Evolutionary conservation across 192 early-diverging fungal genomes (phyloP), one percentile per base, ranked within the genome.

Genomic region (Gryganskiella cystojenkinii): DNA sequence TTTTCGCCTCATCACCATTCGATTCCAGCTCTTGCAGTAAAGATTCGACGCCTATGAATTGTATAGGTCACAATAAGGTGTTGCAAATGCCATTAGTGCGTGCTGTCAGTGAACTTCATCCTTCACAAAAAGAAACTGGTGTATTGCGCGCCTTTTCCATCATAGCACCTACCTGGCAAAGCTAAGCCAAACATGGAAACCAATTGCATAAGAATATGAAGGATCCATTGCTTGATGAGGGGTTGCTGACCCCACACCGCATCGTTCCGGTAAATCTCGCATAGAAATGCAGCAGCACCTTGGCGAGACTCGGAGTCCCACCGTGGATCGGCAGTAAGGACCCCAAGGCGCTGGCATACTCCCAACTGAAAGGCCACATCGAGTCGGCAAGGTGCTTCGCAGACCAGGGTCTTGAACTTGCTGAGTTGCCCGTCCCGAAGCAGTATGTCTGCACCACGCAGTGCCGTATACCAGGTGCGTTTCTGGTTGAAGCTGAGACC

Each of bases 201-300:
- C 3, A 61, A 15, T 17, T 33, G 44, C 13, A 20, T 33, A 10
- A 61, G 10, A 61, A 50, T 47, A 14, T 4, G 17, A 4, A 50
- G 20, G 3, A 61, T 61, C 44, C 30, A 50, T 30, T 25, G 46
- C 60, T 61, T 59, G 40, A 59, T 20, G 20, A 3, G 19, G 17
- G 15, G 19, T 24, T 59, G 17, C 8, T 43, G 40, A 19, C 46
- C 60, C 60, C 60, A 61, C 4, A 11, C 60, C 3, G 7, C 15
- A 27, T 50, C 60, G 46, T 61, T 61, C 30, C 19, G 27, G 45
- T 61, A 61, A 14, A 61, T 15, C 14, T 59, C 57, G 0, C 22
- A 15, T 3, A 59, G 31, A 24, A 59, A 59, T 9, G 14, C 20
- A 20, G 49, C 28, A 11, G 60, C 60, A 14, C n/a, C 10, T n/a